Evolutionary conservation across 129 eudicot genomes (phyloP), one percentile per base, ranked within the genome.

Genomic region (Artemisia argyi): DNA sequence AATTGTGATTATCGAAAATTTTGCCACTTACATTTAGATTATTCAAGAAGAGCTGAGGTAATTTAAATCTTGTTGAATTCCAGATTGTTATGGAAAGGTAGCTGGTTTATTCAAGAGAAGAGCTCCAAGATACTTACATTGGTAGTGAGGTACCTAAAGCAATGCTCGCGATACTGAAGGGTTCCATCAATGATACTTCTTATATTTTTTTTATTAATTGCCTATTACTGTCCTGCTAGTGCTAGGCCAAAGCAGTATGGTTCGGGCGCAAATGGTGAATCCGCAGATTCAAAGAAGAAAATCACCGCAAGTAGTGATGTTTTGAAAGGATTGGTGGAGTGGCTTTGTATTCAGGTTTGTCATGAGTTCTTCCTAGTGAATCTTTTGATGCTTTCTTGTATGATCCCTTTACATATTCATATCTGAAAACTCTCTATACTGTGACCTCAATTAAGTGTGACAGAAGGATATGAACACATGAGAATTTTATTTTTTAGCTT

Each of bases 81-180:
- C 87, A 94, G 99, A 76, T 84, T 94, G 91, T 83, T 94, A 16
- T 83, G 87, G 92, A 94, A 82, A 79, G 99, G 97, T 42, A 90
- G 87, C 79, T 90, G 97, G 99, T 94, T 94, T 74, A 79, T 88
- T 66, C 97, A 94, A 83, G 97, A 94, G 83, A 90, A 90, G 87
- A 82, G 96, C 87, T 94, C 91, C 60, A 94, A 90, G 93, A 90
- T 94, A 80, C 96, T 94, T 48, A 83, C 99, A 56, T 62, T 78
- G 83, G 79, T 90, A 69, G 85, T 88, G 76, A 90, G 96, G 99
- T 94, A 83, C 59, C 53, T 39, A 80, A 63, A 49, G 48, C 55
- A 28, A 60, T 24, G 17, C 62, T 32, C 67, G 49, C 32, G 54
- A 49, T 46, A 52, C 71, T n/a, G 3, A 56, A 47, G 46, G 19